Percentiles rank a stretch among this genome's conserved stretches.
Conservation (phyloP, 2,329 filamentous ascomycete genomes). For the Beauveria scarabaeidicola region DNA sequence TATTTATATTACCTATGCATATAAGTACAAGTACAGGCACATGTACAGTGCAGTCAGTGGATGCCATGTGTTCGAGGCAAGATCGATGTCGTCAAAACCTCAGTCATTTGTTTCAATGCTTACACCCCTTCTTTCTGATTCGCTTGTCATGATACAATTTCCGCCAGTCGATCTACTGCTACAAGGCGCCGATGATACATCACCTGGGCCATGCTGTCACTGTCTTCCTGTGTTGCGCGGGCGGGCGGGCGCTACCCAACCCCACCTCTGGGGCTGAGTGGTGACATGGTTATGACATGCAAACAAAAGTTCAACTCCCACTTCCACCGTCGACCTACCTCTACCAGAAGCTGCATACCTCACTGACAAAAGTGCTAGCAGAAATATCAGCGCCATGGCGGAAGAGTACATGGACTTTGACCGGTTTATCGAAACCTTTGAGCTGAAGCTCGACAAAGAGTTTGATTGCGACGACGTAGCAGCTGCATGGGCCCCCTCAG, state of each 20-base stretch:
- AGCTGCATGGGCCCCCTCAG: constrained; percentile 2
- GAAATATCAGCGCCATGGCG: not conserved
- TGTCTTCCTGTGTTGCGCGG: not conserved
- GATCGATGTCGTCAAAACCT: not conserved
- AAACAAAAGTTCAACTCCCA: not conserved
- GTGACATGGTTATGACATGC: not conserved
- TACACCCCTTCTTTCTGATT: not conserved
- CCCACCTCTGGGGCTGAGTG: not conserved
- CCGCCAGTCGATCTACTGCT: not conserved
- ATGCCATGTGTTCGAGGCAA: not conserved
- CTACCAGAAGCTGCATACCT: not conserved
- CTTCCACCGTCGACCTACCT: not conserved
- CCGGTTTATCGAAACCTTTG: constrained; percentile 2
- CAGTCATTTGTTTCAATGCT: not conserved
- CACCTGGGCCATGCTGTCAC: not conserved
- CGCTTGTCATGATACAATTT: not conserved
- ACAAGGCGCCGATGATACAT: not conserved
- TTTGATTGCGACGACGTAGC: not conserved
- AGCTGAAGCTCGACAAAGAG: constrained; percentile 5
- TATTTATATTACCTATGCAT: not conserved
- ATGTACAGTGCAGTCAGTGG: not conserved
- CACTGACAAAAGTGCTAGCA: not conserved
- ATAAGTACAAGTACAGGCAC: not conserved
- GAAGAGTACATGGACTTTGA: constrained; percentile 9
- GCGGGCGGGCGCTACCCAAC: not conserved